Conservation (phyloP, 1,284 basidiomycete genomes). For the Malassezia brasiliensis region DNA sequence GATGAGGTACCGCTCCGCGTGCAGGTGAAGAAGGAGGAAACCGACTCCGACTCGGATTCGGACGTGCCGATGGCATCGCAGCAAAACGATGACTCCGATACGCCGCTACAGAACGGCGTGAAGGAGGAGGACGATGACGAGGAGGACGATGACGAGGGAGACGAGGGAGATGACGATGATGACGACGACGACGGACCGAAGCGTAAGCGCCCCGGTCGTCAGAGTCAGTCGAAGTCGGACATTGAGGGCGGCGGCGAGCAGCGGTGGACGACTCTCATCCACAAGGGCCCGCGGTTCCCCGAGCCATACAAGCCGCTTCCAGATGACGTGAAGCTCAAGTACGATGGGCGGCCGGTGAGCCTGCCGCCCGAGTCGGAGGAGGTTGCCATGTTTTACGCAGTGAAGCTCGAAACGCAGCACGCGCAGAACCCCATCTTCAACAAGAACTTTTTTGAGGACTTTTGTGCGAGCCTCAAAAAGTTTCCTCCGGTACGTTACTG, state of each 20-base stretch:
- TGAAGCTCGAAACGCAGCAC: constrained; percentile 86
- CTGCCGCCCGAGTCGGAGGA: constrained; percentile 84
- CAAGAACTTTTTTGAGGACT: constrained; percentile 93
- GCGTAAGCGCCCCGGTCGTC: constrained; percentile 15
- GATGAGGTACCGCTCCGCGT: constrained; percentile 48
- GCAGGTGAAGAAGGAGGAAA: constrained; percentile 35
- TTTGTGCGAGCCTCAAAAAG: constrained; percentile 65
- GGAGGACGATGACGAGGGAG: constrained; percentile 21
- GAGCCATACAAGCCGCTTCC: constrained; percentile 85
- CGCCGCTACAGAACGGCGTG: constrained; percentile 22
- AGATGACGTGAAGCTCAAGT: constrained; percentile 80
- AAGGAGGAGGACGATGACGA: constrained; percentile 16
- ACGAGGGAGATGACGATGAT: constrained; percentile 15
- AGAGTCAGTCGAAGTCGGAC: constrained; percentile 22
- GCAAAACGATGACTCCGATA: constrained; percentile 22
- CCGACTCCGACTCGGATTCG: constrained; percentile 20
- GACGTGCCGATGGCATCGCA: constrained; percentile 24
- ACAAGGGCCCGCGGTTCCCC: constrained; percentile 90
- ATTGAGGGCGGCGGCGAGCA: constrained; percentile 38
- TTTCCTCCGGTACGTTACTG: constrained; percentile 58
- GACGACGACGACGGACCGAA: constrained; percentile 18
- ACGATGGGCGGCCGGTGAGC: constrained; percentile 70
- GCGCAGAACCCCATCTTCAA: constrained; percentile 80
- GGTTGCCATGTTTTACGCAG: constrained; percentile 91
- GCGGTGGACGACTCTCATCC: constrained; percentile 85